A percentile compares a stretch with the other conserved stretches of the same genome.
phyloP scores from a whole-genome alignment of 768 basidiomycete genomes.

The Trametopsis cervina region DNA sequence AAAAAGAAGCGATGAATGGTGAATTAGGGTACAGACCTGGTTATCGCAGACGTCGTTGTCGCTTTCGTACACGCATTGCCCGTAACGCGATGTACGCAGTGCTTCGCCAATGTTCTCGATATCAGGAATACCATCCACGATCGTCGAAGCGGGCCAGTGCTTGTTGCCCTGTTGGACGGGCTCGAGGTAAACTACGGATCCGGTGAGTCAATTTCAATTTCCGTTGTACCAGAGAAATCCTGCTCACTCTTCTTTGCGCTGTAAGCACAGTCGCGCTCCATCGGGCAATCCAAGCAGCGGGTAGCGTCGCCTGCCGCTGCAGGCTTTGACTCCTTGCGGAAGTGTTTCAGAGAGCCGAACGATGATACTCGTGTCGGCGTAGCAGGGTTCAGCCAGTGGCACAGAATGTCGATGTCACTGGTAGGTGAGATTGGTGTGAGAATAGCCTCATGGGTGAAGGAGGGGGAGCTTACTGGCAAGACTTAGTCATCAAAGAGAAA shows the following conservation, averaged over 20 bases:
- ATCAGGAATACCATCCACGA: slow-evolving; percentile 80
- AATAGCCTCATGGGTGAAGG: slow-evolving; percentile 2
- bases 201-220: too few relatives aligned
- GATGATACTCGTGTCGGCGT: slow-evolving; percentile 68
- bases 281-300: slow-evolving; percentile 72
- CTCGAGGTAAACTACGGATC: slow-evolving; percentile 77
- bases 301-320: slow-evolving; percentile 54
- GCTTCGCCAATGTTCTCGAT: slow-evolving; percentile 80
- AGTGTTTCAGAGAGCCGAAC: slow-evolving; percentile 82
- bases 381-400: slow-evolving; percentile 66
- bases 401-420: slow-evolving; percentile 83
- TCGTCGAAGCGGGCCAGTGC: slow-evolving; percentile 58
- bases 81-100: slow-evolving; percentile 65
- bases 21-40: slow-evolving; percentile 36
- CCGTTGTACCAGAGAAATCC: too few relatives aligned
- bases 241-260: slow-evolving; percentile 77
- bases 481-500: slow-evolving; percentile 85
- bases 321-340: slow-evolving; percentile 69
- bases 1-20: neutral
- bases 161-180: slow-evolving; percentile 48
- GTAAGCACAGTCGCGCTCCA: slow-evolving; percentile 71
- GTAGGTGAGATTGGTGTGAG: neutral
- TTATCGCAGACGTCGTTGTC: slow-evolving; percentile 87
- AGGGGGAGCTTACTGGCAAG: slow-evolving; percentile 64
- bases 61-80: slow-evolving; percentile 79